Conservation (phyloP, 2,329 filamentous ascomycete genomes). For the Sporothrix curviconia region DNA sequence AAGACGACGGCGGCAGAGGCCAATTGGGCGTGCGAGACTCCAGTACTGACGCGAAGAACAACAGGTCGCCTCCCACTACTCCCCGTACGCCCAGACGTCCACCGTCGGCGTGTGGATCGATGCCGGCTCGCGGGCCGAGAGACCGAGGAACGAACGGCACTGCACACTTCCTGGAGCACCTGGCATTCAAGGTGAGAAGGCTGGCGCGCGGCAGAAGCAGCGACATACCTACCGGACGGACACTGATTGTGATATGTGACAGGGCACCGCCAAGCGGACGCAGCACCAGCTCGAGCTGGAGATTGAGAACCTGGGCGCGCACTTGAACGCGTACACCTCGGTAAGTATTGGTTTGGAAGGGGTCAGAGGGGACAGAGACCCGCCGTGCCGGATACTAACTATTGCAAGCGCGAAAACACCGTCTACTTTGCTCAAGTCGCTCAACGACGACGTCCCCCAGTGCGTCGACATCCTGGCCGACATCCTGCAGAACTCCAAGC, state of each 20-base stretch:
- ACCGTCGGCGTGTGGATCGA: conserved; percentile 99
- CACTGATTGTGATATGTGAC: background rate
- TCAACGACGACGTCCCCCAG: conserved; percentile 95
- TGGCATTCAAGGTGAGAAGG: conserved; percentile 98
- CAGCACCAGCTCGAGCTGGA: conserved; percentile 98
- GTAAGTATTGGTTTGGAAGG: conserved; percentile 43
- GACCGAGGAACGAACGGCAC: conserved; percentile 98
- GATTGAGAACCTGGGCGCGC: conserved; percentile 99
- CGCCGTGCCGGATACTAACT: too few relatives aligned
- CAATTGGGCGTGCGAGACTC: conserved; percentile 21
- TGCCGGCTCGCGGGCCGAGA: conserved; percentile 94
- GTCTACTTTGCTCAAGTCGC: conserved; percentile 99
- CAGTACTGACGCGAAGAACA: conserved; percentile 1
- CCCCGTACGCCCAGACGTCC: conserved; percentile 95
- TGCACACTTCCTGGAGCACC: conserved; percentile 98
- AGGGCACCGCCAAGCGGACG: conserved; percentile 89
- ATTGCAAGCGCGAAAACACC: conserved; percentile 99
- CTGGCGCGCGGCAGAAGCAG: background rate
- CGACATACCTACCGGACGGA: background rate
- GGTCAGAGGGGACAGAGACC: conserved; percentile 12
- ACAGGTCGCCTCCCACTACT: conserved; percentile 96
- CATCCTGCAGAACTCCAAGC: conserved; percentile 98
- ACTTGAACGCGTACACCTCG: conserved; percentile 99
- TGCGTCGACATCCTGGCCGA: conserved; percentile 98
- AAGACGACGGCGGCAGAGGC: conserved; percentile 17